Evolutionary conservation across 2,329 filamentous ascomycete genomes (phyloP), one percentile per base, ranked within the genome.

Genomic region (Penicillium glabrum): DNA sequence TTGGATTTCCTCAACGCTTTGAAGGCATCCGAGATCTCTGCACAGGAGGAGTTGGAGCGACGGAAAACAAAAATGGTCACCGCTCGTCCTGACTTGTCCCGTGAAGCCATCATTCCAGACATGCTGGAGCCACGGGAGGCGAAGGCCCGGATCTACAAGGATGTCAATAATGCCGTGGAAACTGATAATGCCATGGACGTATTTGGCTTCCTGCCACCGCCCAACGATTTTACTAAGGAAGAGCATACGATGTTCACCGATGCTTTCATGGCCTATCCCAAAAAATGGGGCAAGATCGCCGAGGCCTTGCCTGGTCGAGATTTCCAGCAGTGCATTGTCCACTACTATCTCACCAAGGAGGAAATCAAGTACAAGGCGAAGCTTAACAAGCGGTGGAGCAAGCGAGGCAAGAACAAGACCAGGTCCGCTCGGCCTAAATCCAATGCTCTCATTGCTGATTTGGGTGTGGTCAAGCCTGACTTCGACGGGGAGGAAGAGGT

Each of bases 271-370:
- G 69, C 74, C 5, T 67, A 75, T 53, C 79, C 79, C 3, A 82
- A 82, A 70, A 79, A 77, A 69, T 82, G 79, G 77, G 78, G 79
- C 23, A 79, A 79, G 61, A 82, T 82, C 58, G 79, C 79, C 3
- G 76, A 79, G 50, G 69, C 72, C 24, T 61, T 81, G 26, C 76
- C 78, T 35, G 76, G 75, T 13, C 75, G 79, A 23, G 72, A 74
- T 37, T 81, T 77, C 67, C 73, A 78, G 61, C 74, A 81, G 53
- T 82, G 79, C 58, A 80, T 82, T 49, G 65, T 76, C 51, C 79
- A 82, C 61, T 82, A 82, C 60, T 82, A 82, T 60, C 67, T 79
- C 53, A 82, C 79, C 4, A 82, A 82, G 61, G 73, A 76, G 56
- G 75, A 79, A 46, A 77, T 77, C 52, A 79, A 79, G 48, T 81